phyloP scores from a whole-genome alignment of 2,329 filamentous ascomycete species.

The Ophiocordyceps camponoti-rufipedis region DNA sequence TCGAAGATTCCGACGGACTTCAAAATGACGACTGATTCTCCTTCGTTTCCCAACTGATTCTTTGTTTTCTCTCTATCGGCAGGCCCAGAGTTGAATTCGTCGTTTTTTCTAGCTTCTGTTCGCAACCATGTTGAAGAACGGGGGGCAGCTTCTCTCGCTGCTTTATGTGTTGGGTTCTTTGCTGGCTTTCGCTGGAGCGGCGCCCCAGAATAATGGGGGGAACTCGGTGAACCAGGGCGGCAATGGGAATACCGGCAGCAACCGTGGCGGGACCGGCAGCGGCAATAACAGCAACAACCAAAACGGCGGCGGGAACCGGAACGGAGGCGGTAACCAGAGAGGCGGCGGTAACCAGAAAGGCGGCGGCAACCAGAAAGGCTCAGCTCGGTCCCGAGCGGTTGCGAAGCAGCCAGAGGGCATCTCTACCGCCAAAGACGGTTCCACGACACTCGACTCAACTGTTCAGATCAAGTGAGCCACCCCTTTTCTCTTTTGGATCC shows the following conservation, averaged over 20 bases:
- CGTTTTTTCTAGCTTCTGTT: not conserved
- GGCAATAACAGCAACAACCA: too few species aligned
- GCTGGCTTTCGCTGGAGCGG: not conserved
- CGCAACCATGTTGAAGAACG: not conserved
- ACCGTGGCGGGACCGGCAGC: not conserved
- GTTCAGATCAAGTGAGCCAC: slow-evolving; percentile 30
- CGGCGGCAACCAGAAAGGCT: not conserved
- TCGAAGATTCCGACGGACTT: not conserved
- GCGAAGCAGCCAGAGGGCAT: slow-evolving; percentile 6
- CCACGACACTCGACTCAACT: slow-evolving; percentile 34
- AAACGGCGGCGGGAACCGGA: too few species aligned
- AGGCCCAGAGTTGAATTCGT: not conserved
- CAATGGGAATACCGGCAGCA: not conserved
- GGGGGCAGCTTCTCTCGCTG: not conserved
- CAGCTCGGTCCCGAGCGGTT: slow-evolving; percentile 1
- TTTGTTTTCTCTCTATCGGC: not conserved
- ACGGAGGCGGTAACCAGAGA: too few species aligned
- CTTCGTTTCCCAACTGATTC: not conserved
- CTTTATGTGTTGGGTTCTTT: not conserved
- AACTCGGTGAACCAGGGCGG: too few species aligned
- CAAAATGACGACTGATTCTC: not conserved
- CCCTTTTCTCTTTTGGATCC: not conserved
- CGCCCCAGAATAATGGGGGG: not conserved
- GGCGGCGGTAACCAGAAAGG: not conserved
- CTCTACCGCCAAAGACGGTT: slow-evolving; percentile 29